Conservation (phyloP, 768 basidiomycete genomes). For the Crassisporium funariophilum region DNA sequence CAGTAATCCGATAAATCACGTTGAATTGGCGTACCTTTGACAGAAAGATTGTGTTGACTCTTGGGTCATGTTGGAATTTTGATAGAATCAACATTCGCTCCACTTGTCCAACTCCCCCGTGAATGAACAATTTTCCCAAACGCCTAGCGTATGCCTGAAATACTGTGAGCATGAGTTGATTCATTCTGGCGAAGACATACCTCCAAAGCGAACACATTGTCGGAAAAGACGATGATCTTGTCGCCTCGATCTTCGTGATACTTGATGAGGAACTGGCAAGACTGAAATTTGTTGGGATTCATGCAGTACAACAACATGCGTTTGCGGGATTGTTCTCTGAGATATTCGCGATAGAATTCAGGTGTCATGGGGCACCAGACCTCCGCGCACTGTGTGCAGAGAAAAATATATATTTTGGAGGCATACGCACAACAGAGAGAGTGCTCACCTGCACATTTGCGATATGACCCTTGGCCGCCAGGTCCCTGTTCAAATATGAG, state of each 20-base stretch:
- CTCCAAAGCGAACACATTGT: constrained; percentile 97
- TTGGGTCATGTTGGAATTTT: constrained; percentile 93
- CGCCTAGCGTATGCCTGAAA: constrained; percentile 89
- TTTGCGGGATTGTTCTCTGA: constrained; percentile 89
- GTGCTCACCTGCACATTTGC: constrained; percentile 99
- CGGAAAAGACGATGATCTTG: constrained; percentile 99
- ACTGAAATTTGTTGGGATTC: constrained; percentile 99
- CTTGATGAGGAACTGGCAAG: constrained; percentile 97
- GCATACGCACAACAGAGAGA: constrained; percentile 27
- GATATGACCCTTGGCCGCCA: constrained; percentile 98
- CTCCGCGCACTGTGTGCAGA: constrained; percentile 80
- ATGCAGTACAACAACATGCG: constrained; percentile 98
- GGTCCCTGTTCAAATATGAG: constrained; percentile 55
- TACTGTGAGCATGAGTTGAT: constrained; percentile 4
- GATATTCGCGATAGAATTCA: constrained; percentile 97
- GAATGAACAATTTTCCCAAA: constrained; percentile 91
- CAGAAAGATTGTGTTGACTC: constrained; percentile 97
- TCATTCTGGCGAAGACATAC: constrained; percentile 43
- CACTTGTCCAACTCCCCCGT: constrained; percentile 92
- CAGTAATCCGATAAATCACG: no score
- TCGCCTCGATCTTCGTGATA: constrained; percentile 98
- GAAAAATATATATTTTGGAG: not conserved
- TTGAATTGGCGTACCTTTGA: constrained; percentile 81
- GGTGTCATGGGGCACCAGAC: constrained; percentile 99
- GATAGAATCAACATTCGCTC: constrained; percentile 96